A percentile compares a stretch with the other conserved stretches of the same genome.
Conservation (phyloP, 495 filamentous ascomycete species). For the Elasticomyces elasticus region DNA sequence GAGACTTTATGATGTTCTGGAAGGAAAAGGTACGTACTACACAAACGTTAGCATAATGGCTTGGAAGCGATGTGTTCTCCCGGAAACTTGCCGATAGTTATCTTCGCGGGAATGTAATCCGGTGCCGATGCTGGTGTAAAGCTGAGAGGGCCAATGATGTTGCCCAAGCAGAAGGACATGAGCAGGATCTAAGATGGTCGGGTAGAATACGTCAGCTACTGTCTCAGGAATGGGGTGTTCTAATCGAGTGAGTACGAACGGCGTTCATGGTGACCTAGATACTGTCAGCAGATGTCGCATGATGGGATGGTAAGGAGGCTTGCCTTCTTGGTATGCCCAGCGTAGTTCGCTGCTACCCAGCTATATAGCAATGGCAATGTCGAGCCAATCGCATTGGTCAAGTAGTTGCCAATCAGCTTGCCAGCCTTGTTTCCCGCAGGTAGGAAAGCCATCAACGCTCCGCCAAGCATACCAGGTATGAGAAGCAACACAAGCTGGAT, state of each 20-base stretch:
- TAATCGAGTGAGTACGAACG: constrained; percentile 27
- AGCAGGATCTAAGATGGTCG: neutral
- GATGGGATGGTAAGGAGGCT: constrained; percentile 33
- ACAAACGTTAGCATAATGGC: constrained; percentile 26
- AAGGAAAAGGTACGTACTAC: too few species aligned
- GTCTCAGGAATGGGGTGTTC: neutral
- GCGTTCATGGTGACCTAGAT: constrained; percentile 18
- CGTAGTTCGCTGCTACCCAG: constrained; percentile 36
- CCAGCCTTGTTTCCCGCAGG: constrained; percentile 37
- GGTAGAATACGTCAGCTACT: neutral
- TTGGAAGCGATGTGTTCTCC: too few species aligned
- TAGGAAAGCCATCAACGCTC: constrained; percentile 33
- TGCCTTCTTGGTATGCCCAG: constrained; percentile 46
- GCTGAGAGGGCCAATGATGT: constrained; percentile 23
- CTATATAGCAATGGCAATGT: constrained; percentile 43
- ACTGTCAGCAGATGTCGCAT: neutral
- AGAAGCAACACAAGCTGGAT: constrained; percentile 29
- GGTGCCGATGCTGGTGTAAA: constrained; percentile 20
- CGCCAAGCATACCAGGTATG: constrained; percentile 30
- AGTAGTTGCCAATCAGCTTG: constrained; percentile 47
- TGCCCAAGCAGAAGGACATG: constrained; percentile 5
- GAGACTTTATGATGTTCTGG: too few species aligned
- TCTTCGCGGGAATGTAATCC: constrained; percentile 30
- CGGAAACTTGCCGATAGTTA: too few species aligned
- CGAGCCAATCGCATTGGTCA: constrained; percentile 49